Evolutionary conservation across 495 filamentous ascomycete genomes (phyloP).

Genomic region (Glarea lozoyensis): DNA sequence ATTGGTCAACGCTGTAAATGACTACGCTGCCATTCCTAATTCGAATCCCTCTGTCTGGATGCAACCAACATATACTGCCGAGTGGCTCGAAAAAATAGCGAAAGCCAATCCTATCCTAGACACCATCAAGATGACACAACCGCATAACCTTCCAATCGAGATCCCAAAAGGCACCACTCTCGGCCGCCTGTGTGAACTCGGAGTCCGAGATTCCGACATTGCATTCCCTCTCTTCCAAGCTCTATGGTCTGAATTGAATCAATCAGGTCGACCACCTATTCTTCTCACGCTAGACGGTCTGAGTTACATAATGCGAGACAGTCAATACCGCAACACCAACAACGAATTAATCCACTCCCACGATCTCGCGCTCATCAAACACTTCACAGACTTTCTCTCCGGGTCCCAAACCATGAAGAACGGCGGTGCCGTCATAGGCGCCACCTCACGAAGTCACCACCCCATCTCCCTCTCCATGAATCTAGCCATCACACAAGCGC

Average conservation of each 20-base stretch:
- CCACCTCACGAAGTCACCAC: slow-evolving; percentile 58
- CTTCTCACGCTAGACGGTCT: slow-evolving; percentile 73
- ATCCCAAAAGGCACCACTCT: slow-evolving; percentile 54
- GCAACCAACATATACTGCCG: slow-evolving; percentile 67
- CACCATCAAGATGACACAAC: slow-evolving; percentile 43
- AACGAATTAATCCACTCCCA: slow-evolving; percentile 77
- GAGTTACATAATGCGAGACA: slow-evolving; percentile 64
- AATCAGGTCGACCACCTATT: slow-evolving; percentile 64
- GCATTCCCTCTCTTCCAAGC: slow-evolving; percentile 77
- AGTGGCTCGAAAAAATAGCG: slow-evolving; percentile 58
- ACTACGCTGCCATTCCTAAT: slow-evolving; percentile 61
- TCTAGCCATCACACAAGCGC: slow-evolving; percentile 41
- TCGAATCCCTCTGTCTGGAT: slow-evolving; percentile 52
- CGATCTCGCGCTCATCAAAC: slow-evolving; percentile 66
- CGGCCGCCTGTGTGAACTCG: slow-evolving; percentile 56
- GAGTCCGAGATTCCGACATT: slow-evolving; percentile 62
- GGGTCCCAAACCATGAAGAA: slow-evolving; percentile 53
- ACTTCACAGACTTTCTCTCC: slow-evolving; percentile 62
- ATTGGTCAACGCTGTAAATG: slow-evolving; percentile 64
- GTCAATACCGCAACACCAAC: slow-evolving; percentile 59
- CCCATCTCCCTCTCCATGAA: slow-evolving; percentile 54
- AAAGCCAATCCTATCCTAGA: slow-evolving; percentile 56
- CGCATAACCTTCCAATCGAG: slow-evolving; percentile 51
- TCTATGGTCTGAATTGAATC: slow-evolving; percentile 68
- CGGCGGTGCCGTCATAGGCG: slow-evolving; percentile 70